phyloP scores from a whole-genome alignment of 495 filamentous ascomycete genomes.

The Apodospora peruviana region DNA sequence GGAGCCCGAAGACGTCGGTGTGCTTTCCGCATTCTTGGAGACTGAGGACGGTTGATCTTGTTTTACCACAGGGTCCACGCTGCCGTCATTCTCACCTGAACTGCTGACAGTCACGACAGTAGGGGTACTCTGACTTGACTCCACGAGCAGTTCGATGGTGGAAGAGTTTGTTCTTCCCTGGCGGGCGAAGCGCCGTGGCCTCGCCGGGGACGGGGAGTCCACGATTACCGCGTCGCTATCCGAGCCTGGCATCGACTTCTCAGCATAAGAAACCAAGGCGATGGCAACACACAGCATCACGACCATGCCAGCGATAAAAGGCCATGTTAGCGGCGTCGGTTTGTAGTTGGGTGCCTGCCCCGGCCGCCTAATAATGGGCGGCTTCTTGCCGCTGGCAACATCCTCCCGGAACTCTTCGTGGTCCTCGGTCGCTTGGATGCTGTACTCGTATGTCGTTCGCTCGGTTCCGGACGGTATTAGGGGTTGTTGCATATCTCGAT shows the following conservation, averaged over 20 bases:
- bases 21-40: too few relatives aligned
- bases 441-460: slow-evolving; percentile 20
- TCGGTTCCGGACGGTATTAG: slow-evolving; percentile 3
- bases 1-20: too few relatives aligned
- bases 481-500: slow-evolving; percentile 15
- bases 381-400: not conserved
- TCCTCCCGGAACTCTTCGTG: slow-evolving; percentile 11
- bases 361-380: slow-evolving; percentile 3
- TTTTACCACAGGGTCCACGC: too few relatives aligned
- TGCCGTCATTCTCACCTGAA: too few relatives aligned
- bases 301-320: slow-evolving; percentile 23
- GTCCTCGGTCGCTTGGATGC: slow-evolving; percentile 21
- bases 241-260: slow-evolving; percentile 25
- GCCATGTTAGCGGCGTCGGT: slow-evolving; percentile 26
- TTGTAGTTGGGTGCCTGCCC: slow-evolving; percentile 23
- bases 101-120: too few relatives aligned
- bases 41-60: too few relatives aligned
- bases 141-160: too few relatives aligned
- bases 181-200: too few relatives aligned
- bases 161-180: too few relatives aligned
- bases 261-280: slow-evolving; percentile 19
- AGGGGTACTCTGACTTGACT: too few relatives aligned
- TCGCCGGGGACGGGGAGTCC: too few relatives aligned
- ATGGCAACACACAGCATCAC: slow-evolving; percentile 22
- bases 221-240: slow-evolving; percentile 19